phyloP scores from a whole-genome alignment of 768 basidiomycete species.

The Kwoniella dejecticola region DNA sequence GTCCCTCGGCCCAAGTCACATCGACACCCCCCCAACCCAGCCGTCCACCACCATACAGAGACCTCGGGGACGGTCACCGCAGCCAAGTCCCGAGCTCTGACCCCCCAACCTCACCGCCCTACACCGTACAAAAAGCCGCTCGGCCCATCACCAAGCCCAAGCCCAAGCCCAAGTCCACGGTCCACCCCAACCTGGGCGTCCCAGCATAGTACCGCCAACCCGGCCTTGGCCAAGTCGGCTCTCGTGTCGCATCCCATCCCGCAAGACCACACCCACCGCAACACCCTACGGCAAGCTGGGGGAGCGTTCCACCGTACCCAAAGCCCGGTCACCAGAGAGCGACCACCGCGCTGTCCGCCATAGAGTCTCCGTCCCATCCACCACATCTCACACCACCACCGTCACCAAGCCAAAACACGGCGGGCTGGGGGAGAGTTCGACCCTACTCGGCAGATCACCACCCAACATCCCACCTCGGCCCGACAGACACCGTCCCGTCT shows the following conservation, averaged over 20 bases:
- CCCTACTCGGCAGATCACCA: constrained; percentile 20
- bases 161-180: neutral
- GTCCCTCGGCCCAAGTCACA: neutral
- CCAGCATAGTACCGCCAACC: neutral
- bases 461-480: neutral
- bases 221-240: neutral
- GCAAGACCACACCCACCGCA: neutral
- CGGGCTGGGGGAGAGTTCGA: constrained; percentile 34
- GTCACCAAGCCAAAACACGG: neutral
- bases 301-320: constrained; percentile 3
- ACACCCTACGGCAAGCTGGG: neutral
- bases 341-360: neutral
- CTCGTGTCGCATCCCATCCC: neutral
- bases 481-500: neutral
- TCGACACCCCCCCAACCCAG: neutral
- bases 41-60: neutral
- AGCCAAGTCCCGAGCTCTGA: neutral
- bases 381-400: too few species aligned
- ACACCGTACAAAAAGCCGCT: neutral
- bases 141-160: neutral
- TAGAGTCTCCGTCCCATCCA: neutral
- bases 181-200: neutral
- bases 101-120: neutral
- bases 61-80: neutral
- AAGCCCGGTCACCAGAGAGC: neutral